These are phyloP conservation scores for Phytopythium kandeliae DNA, from an alignment of 352 stramenopile species.

Conservation along the genomic window DNA sequence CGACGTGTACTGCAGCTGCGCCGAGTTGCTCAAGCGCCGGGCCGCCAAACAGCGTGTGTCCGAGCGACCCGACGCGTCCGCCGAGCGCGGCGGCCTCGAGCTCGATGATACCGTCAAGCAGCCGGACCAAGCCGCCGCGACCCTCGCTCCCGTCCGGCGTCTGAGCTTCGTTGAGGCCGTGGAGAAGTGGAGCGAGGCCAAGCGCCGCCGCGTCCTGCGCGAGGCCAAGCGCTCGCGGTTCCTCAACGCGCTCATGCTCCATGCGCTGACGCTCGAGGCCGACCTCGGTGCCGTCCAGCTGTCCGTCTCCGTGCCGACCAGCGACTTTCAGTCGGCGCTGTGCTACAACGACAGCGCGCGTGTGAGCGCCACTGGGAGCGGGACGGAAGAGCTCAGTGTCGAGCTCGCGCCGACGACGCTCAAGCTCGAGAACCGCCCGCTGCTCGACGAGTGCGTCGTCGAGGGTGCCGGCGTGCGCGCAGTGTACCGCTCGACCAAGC, in stretches of 20 bases:
- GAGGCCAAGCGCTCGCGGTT: constrained; percentile 34
- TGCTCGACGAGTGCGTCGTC: constrained; percentile 50
- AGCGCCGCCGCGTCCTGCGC: constrained; percentile 14
- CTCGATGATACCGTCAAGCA: neutral
- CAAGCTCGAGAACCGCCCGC: constrained; percentile 42
- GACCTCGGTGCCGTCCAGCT: constrained; percentile 39
- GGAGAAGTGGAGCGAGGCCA: constrained; percentile 11
- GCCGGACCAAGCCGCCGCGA: constrained; percentile 5
- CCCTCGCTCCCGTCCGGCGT: neutral
- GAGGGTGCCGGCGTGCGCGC: constrained; percentile 32
- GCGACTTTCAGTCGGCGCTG: constrained; percentile 24
- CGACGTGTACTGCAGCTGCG: constrained; percentile 42
- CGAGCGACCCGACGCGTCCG: too few species aligned
- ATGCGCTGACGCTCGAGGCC: constrained; percentile 46
- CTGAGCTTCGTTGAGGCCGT: constrained; percentile 4
- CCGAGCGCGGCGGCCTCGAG: neutral
- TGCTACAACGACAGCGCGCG: neutral
- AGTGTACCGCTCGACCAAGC: constrained; percentile 50
- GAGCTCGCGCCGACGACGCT: constrained; percentile 13
- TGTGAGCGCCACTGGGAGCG: constrained; percentile 2
- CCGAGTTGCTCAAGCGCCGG: constrained; percentile 17
- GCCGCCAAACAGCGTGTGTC: too few species aligned
- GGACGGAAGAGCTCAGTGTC: neutral
- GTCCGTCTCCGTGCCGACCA: constrained; percentile 37
- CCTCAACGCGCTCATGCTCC: constrained; percentile 47